These are phyloP conservation scores for Cryomyces antarcticus DNA, from an alignment of 495 filamentous ascomycete species.

Conservation along the genomic window DNA sequence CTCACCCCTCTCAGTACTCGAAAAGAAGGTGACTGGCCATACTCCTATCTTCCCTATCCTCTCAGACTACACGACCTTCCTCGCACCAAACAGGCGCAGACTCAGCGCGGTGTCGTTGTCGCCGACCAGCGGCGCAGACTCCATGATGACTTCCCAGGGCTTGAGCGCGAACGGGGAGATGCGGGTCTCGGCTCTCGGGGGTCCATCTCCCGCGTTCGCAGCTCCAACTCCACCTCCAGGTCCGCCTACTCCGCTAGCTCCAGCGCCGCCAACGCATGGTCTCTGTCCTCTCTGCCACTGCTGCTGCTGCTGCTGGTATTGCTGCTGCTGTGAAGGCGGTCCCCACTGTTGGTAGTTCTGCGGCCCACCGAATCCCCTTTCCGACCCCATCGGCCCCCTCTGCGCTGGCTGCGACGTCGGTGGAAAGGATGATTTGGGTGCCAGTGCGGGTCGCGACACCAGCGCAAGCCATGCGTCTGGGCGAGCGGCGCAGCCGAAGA, in stretches of 20 bases:
- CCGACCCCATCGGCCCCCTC: no score
- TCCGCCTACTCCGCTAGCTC: no score
- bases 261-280: background rate
- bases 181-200: no score
- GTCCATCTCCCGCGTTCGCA: no score
- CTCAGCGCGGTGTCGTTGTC: background rate
- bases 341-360: background rate
- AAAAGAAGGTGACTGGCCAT: no score
- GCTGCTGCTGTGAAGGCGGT: background rate
- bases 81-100: background rate
- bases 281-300: background rate
- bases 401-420: background rate
- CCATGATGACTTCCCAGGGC: background rate
- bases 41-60: no score
- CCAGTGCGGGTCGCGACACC: background rate
- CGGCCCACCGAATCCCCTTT: no score
- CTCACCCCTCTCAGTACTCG: no score
- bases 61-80: background rate
- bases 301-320: background rate
- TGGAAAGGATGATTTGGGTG: background rate
- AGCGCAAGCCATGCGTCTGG: background rate
- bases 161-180: background rate
- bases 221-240: no score
- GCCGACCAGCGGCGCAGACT: background rate
- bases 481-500: background rate